Evolutionary conservation across 1,139 yeast genomes (phyloP), one percentile per base, ranked within the genome.

Genomic region (Yarrowia galli): DNA sequence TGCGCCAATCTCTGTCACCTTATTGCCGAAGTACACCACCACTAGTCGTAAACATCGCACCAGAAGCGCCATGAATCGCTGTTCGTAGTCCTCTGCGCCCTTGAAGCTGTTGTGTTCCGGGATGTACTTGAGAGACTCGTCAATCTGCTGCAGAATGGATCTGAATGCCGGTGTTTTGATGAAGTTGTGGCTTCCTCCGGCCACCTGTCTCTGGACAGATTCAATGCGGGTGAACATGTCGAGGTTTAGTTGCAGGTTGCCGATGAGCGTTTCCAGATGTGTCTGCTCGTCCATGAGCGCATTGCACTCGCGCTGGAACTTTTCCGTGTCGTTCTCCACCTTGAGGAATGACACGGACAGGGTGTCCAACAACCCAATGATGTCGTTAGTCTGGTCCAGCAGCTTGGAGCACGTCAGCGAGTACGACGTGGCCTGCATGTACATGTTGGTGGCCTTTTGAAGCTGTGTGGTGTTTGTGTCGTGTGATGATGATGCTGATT

Each of bases 21-120:
- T 84, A 58, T 81, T 83, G 35, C 83, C 82, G 69, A 91, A 79
- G 74, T 87, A 91, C 72, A 89, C 90, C 71, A 89, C 85, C 25
- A 92, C 85, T 71, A 95, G 80, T 0, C 96, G 87, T 68, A 92
- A 82, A 0, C 97, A 88, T 69, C 97, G 84, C 0, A 96, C 88
- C 85, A 92, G 83, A 74, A 97, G 91, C 73, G 91, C 97, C 70
- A 92, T 84, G 78, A 91, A 91, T 70, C 95, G 83, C 71, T 88
- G 85, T 58, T 84, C 84, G 76, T 91, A 92, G 4, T 86, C 75
- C 43, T 89, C 96, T 20, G 87, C 81, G 69, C 92, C 97, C 74
- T 84, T 87, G 73, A 89, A 89, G 48, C 84, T 82, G 1, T 83
- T 80, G 71, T 84, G 83, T 0, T 74, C 74, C 18, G 80, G 79